phyloP scores from a whole-genome alignment of 495 filamentous ascomycete species.

The Entonaema liquescens region DNA sequence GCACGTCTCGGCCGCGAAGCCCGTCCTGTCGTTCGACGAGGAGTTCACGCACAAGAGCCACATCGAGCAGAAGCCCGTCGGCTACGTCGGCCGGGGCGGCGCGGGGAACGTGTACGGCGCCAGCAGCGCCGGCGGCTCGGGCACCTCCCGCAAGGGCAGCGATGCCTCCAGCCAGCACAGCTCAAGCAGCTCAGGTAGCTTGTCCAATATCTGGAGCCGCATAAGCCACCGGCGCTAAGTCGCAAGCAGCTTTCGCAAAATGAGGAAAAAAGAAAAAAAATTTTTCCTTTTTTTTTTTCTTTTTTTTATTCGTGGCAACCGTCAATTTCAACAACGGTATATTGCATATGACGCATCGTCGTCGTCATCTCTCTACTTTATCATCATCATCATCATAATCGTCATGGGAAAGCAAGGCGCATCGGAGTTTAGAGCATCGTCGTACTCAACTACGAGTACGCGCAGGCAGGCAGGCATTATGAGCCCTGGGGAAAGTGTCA shows the following conservation, averaged over 20 bases:
- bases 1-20: constrained; percentile 67
- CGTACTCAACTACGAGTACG: not conserved
- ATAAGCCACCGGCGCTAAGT: constrained; percentile 31
- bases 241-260: not conserved
- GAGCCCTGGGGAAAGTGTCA: not conserved
- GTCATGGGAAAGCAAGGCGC: constrained; percentile 35
- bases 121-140: constrained; percentile 6
- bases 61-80: constrained; percentile 66
- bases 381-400: constrained; percentile 21
- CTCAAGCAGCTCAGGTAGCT: constrained; percentile 48
- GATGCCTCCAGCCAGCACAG: constrained; percentile 40
- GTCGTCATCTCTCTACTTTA: constrained; percentile 12
- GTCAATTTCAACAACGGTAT: not conserved
- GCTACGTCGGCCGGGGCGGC: constrained; percentile 87
- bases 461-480: not conserved
- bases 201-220: constrained; percentile 38
- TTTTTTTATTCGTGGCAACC: no score
- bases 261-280: not conserved
- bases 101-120: constrained; percentile 75
- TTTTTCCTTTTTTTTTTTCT: not conserved
- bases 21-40: constrained; percentile 91
- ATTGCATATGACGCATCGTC: constrained; percentile 8
- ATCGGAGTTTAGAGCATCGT: constrained; percentile 32
- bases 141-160: constrained; percentile 30
- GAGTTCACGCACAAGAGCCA: constrained; percentile 73